These are phyloP conservation scores for Whalleya microplaca DNA, from an alignment of 2,329 filamentous ascomycete genomes.

Conservation along the genomic window DNA sequence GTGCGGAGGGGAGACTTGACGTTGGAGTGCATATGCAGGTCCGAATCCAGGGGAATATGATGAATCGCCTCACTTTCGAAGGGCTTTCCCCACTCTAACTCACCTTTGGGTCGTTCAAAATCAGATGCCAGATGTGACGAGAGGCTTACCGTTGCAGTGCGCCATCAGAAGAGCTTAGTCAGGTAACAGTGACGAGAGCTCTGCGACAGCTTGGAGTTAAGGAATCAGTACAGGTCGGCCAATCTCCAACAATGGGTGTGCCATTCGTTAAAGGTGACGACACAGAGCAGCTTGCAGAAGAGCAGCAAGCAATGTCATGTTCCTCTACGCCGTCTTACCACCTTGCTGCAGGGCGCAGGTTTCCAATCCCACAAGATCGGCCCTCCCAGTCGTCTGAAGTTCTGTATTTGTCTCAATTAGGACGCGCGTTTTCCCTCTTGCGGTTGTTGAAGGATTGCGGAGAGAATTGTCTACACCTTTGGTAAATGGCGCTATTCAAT, in stretches of 20 bases:
- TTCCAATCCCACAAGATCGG: not conserved
- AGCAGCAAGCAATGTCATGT: not conserved
- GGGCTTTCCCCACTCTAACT: conserved; percentile 16
- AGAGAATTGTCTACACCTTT: not conserved
- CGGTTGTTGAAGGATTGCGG: not conserved
- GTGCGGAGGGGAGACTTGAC: conserved; percentile 5
- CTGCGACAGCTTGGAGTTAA: conserved; percentile 6
- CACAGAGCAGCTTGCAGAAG: conserved; percentile 9
- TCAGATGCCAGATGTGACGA: conserved; percentile 26
- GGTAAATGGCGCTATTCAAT: not conserved
- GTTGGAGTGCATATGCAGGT: conserved; percentile 29
- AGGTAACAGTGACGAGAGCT: conserved; percentile 14
- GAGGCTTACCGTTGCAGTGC: conserved; percentile 17
- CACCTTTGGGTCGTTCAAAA: conserved; percentile 17
- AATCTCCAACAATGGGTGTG: not conserved
- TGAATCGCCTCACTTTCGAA: conserved; percentile 21
- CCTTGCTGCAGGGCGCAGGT: not conserved
- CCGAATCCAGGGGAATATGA: conserved; percentile 24
- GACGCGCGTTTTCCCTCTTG: not conserved
- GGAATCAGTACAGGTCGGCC: not conserved
- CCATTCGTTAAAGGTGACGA: conserved; percentile 1
- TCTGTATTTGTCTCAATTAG: not conserved
- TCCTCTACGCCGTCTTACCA: not conserved
- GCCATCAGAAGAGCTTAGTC: conserved; percentile 19
- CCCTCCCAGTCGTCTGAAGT: not conserved